Base-by-base conservation (phyloP, 1,284 basidiomycete species). In the Anthracocystis walkeri region DNA sequence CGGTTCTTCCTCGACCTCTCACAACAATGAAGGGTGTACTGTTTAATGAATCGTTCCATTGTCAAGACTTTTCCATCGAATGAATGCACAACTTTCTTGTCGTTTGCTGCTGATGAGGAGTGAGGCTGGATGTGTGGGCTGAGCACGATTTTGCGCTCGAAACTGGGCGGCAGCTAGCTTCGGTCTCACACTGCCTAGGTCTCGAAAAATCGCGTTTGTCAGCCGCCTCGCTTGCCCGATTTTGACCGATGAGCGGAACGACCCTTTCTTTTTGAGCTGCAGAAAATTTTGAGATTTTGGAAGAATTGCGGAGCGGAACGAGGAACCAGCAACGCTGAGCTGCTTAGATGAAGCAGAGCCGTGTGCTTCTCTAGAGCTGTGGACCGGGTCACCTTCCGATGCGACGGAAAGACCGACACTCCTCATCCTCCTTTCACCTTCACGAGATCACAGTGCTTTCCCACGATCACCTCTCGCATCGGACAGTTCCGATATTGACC, bases 281-380 rank as follows among this genome's bases (percentile, higher is more conserved):
- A 54, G 53, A 56, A 56, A 56, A 56, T 23, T 56, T 56, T 56
- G 31, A 46, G 31, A 35, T 31, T 56, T 46, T 56, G 54, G 54
- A 56, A 56, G 54, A 56, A 56, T 20, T 46, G 44, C 44, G 11
- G 20, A 41, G 25, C 40, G 27, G n/a, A 44, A 27, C 10, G 23
- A 41, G 50, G 11, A 12, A 11, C 8, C 33, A 35, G 23, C n/a
- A n/a, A 11, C 38, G 23, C 21, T 21, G 12, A 25, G 23, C 7
- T 16, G 41, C 42, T 31, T 14, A 35, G 41, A 25, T 44, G 40
- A 42, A 44, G 42, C 21, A 40, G 38, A 14, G 11, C 12, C 3
- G 38, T 40, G 38, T 18, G 29, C 31, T 18, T 25, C 27, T 31
- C 4, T 18, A 38, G 21, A 41, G 33, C 33, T 38, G 18, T 16